Evolutionary conservation across 2,329 filamentous ascomycete species (phyloP).

Genomic region (Sordariomycetes sp.): DNA sequence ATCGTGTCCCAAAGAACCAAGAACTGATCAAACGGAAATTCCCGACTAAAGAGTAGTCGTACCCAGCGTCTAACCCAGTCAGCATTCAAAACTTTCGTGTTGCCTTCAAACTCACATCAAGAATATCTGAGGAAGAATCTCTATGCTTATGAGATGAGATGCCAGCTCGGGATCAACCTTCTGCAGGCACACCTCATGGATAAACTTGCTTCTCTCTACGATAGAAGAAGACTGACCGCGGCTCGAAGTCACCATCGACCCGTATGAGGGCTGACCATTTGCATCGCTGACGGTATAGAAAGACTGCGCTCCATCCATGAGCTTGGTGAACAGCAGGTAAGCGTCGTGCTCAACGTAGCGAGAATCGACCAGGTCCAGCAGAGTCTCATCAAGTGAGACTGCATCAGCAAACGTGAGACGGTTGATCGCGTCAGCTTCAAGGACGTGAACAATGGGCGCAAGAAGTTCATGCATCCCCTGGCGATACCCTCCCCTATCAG

Average conservation of each 20-base stretch:
- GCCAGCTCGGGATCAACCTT: conserved; percentile 78
- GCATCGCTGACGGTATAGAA: conserved; percentile 58
- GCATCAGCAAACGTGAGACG: conserved; percentile 21
- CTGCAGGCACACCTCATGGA: conserved; percentile 74
- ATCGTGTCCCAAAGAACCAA: conserved; percentile 84
- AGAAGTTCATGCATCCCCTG: conserved; percentile 98
- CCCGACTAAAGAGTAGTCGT: conserved; percentile 81
- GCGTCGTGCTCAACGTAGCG: conserved; percentile 82
- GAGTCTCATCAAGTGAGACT: conserved; percentile 40
- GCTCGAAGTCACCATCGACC: conserved; percentile 9
- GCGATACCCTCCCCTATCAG: conserved; percentile 78
- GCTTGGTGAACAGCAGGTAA: conserved; percentile 71
- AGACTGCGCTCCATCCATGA: conserved; percentile 80
- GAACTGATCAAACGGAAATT: conserved; percentile 82
- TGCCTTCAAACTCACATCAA: conserved; percentile 56
- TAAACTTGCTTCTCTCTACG: conserved; percentile 74
- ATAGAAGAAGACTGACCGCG: conserved; percentile 46
- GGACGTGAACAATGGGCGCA: conserved; percentile 77
- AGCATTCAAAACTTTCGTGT: no score
- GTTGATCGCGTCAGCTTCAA: conserved; percentile 73
- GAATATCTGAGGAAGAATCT: conserved; percentile 94
- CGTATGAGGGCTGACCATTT: neutral
- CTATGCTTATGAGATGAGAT: conserved; percentile 69
- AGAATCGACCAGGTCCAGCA: conserved; percentile 61
- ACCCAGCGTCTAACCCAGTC: conserved; percentile 95